Evolutionary conservation across 257 asterid species (phyloP), one percentile per base, ranked within the genome.

Genomic region (Rubia yunnanensis): DNA sequence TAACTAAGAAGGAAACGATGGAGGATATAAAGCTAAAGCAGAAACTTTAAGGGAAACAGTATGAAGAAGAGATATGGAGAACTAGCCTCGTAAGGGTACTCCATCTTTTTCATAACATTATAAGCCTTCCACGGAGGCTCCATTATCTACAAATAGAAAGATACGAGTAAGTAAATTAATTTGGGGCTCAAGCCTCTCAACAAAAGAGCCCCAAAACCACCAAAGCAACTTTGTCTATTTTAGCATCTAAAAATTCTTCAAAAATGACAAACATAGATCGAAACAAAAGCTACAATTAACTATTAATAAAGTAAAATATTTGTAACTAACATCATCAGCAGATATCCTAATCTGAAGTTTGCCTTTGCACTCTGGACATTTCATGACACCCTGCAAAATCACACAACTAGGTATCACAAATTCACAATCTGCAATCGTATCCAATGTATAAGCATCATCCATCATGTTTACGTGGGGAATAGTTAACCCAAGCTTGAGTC

Each of bases 71-170:
- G 68, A 50, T 60, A 69, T 55, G 71, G 22, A 52, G 68, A 67
- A 77, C 92, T 76, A 64, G 81, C 99, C 99, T 92, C 99, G 7
- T 89, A 92, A 32, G 99, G 99, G 80, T 89, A 92, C 69, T 87
- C 90, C 95, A 92, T 92, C 85, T 92, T 87, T 58, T 84, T 80
- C 96, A 92, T 77, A 81, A 92, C 74, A 73, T 84, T 84, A 70
- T 75, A 76, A 48, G 96, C 90, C 82, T 83, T 92, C 99, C 99
- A 92, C 46, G 97, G 97, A 76, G 99, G 96, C 85, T 89, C 97
- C 96, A 92, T 87, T 74, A 92, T 88, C 99, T 92, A 86, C 72
- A 71, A 50, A 14, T 63, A 63, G 67, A 71, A 60, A 66, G 4
- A 55, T 31, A 35, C 49, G 53, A n/a, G 65, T 27, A 52, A 46